phyloP scores from a whole-genome alignment of 441 rosid genomes.

The Lagerstroemia fauriei region DNA sequence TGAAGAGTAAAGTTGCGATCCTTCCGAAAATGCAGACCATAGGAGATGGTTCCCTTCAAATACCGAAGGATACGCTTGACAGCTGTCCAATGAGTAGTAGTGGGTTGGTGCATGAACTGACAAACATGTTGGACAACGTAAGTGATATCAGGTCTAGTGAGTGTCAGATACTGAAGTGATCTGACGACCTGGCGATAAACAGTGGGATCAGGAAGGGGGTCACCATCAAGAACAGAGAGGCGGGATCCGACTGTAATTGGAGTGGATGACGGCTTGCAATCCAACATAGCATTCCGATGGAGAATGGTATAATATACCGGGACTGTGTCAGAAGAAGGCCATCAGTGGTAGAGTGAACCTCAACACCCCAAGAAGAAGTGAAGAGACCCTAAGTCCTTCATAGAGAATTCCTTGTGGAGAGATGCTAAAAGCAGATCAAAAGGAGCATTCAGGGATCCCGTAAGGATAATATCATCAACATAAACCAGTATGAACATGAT shows the following conservation, averaged over 20 bases:
- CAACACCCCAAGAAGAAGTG: background rate
- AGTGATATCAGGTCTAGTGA: background rate
- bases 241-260: background rate
- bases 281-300: background rate
- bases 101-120: conserved; percentile 1
- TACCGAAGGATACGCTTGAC: background rate
- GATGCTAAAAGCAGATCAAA: background rate
- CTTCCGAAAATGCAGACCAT: background rate
- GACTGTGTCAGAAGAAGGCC: background rate
- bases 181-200: background rate
- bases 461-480: background rate
- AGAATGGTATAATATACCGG: background rate
- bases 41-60: background rate
- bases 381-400: background rate
- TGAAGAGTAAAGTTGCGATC: background rate
- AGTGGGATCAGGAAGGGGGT: background rate
- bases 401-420: background rate
- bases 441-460: background rate
- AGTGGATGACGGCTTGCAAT: background rate
- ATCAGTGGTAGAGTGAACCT: background rate
- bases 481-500: background rate
- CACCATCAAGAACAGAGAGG: background rate
- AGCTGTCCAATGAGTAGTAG: background rate
- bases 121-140: background rate
- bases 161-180: background rate